These are phyloP conservation scores for Penicillium sp. DNA, from an alignment of 2,329 filamentous ascomycete species.

Conservation along the genomic window DNA sequence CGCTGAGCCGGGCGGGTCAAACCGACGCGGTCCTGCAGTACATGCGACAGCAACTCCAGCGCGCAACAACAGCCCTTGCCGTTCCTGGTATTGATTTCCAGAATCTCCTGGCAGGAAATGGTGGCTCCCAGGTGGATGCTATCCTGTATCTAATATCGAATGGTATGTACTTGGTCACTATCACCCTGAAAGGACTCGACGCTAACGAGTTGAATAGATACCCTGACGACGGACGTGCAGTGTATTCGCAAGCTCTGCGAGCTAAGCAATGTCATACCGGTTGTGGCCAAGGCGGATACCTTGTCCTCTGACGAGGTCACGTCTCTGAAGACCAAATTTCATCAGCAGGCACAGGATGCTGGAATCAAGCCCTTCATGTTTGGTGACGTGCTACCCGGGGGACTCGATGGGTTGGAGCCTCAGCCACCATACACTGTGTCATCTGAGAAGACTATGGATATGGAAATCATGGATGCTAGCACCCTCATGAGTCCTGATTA, in stretches of 20 bases:
- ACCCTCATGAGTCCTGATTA: conserved; percentile 92
- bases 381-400: conserved; percentile 38
- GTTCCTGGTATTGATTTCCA: conserved; percentile 73
- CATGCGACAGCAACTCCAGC: conserved; percentile 68
- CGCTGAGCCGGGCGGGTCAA: conserved; percentile 54
- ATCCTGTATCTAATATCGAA: conserved; percentile 79
- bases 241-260: conserved; percentile 69
- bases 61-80: conserved; percentile 61
- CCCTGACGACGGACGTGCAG: conserved; percentile 66
- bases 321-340: conserved; percentile 57
- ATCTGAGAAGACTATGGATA: conserved; percentile 68
- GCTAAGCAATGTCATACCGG: conserved; percentile 80
- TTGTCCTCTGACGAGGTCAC: conserved; percentile 60
- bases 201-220: conserved; percentile 43
- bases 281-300: conserved; percentile 76
- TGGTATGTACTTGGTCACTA: conserved; percentile 53
- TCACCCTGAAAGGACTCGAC: background rate
- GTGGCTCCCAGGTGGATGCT: conserved; percentile 80
- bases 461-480: conserved; percentile 88
- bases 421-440: conserved; percentile 72
- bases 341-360: conserved; percentile 38
- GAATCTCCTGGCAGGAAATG: conserved; percentile 75
- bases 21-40: conserved; percentile 68
- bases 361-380: conserved; percentile 70
- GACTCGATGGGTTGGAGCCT: conserved; percentile 26